Evolutionary conservation across 2,329 filamentous ascomycete species (phyloP), one percentile per base, ranked within the genome.

Genomic region (Aciculosporium take): DNA sequence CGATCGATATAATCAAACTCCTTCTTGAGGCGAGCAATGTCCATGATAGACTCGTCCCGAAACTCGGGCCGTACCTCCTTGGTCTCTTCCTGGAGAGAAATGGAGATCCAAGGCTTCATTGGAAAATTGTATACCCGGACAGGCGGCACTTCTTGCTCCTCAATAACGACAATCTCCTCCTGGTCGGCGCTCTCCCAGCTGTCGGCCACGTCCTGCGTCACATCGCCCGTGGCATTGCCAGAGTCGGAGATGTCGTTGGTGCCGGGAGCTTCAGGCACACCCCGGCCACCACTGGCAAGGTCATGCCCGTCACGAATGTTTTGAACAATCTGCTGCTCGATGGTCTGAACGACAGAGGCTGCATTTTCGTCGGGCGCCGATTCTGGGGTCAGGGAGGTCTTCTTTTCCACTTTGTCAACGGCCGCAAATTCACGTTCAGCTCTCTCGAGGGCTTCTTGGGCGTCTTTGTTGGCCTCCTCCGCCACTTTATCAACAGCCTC

Each of bases 1-100:
- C 93, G 84, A 57, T 98, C 91, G 47, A 95, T 81, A 64, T 96
- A 91, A 56, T 98, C 91, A 53, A 96, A 96, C 5, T 94, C 87
- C 65, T 96, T 96, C 71, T 94, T 94, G 48, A 96, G 71, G 44
- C 87, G 78, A 39, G 91, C 89, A 56, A 98, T 91, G 52, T 94
- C 86, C 69, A 94, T 84, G 52, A 94, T 79, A 33, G 81, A 74
- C 49, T 89, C 82, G 43, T 85, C 77, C 29, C 81, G 79, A 59
- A 96, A 80, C 39, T 70, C 63, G 3, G 80, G 71, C 13, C 74
- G 72, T 21, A 69, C 59, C 44, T 76, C 68, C 12, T 72, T 62
- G 45, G 70, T 62, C 46, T 69, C 61, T 48, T 74, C 66, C 57
- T 76, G 68, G 52, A 96, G 74, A 10, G 76, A 79, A 56, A 98